Conservation (phyloP, 495 filamentous ascomycete genomes). For the Penicillium parvum region DNA sequence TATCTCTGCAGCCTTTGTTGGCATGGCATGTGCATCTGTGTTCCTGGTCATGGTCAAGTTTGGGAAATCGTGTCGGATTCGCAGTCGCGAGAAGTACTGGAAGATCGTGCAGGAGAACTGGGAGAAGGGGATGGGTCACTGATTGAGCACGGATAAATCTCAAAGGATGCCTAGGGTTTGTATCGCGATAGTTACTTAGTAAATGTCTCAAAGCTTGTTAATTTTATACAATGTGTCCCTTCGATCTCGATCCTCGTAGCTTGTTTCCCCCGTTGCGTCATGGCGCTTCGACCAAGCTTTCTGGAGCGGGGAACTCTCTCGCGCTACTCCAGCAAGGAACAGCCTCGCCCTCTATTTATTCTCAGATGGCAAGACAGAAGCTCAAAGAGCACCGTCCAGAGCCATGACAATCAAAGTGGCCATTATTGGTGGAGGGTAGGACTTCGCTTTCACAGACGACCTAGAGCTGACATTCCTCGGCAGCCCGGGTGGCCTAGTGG, state of each 20-base stretch:
- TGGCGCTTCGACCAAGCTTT: no score
- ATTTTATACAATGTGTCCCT: no score
- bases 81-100: conserved; percentile 42
- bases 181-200: no score
- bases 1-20: conserved; percentile 57
- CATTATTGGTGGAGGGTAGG: conserved; percentile 11
- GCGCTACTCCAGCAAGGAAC: no score
- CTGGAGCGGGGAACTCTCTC: no score
- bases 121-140: conserved; percentile 40
- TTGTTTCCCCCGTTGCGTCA: no score
- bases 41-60: conserved; percentile 55
- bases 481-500: conserved; percentile 13
- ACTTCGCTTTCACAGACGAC: background rate
- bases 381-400: no score
- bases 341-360: no score
- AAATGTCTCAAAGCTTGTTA: no score
- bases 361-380: no score
- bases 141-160: background rate
- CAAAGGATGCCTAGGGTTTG: no score
- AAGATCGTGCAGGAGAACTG: conserved; percentile 35
- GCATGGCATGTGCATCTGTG: conserved; percentile 48
- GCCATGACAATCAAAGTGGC: conserved; percentile 13
- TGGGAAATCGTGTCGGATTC: conserved; percentile 42
- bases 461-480: background rate
- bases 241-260: no score